These are phyloP conservation scores for Metschnikowia lochheadii DNA, from an alignment of 805 yeast species.

Conservation along the genomic window DNA sequence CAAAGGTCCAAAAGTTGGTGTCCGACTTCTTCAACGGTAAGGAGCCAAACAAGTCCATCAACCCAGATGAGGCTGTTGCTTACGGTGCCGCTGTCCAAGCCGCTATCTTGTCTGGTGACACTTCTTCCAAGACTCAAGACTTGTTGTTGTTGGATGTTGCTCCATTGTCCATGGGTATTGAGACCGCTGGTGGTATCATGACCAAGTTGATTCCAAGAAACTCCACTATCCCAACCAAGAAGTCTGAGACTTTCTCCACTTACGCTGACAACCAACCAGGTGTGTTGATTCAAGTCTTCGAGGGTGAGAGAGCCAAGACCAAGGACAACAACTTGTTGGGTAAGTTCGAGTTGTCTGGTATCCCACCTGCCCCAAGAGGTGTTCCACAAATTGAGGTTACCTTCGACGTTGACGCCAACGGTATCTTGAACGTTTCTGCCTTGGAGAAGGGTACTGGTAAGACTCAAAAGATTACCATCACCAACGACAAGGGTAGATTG, in stretches of 20 bases:
- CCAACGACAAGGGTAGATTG: slow-evolving; percentile 98
- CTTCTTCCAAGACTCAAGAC: slow-evolving; percentile 70
- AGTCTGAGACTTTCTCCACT: slow-evolving; percentile 94
- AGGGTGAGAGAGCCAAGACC: slow-evolving; percentile 97
- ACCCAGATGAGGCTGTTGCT: slow-evolving; percentile 50
- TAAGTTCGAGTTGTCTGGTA: slow-evolving; percentile 93
- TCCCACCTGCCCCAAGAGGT: slow-evolving; percentile 99
- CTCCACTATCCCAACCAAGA: slow-evolving; percentile 96
- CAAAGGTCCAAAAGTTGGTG: slow-evolving; percentile 46
- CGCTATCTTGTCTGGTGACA: slow-evolving; percentile 89
- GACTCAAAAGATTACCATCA: slow-evolving; percentile 93
- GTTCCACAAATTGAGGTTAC: slow-evolving; percentile 98
- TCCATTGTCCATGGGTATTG: slow-evolving; percentile 95
- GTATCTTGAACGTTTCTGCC: slow-evolving; percentile 94
- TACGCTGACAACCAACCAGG: slow-evolving; percentile 98
- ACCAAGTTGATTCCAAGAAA: slow-evolving; percentile 97
- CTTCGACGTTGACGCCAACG: slow-evolving; percentile 95
- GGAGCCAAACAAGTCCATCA: slow-evolving; percentile 46
- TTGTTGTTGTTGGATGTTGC: slow-evolving; percentile 93
- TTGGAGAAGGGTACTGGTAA: slow-evolving; percentile 98
- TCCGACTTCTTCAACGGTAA: slow-evolving; percentile 44
- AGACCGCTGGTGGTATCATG: slow-evolving; percentile 99
- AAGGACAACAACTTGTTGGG: slow-evolving; percentile 95
- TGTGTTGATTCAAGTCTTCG: slow-evolving; percentile 94
- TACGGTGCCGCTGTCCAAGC: slow-evolving; percentile 95